Base-by-base conservation (phyloP, 2,329 filamentous ascomycete genomes). In the Ophiocordyceps australis region DNA sequence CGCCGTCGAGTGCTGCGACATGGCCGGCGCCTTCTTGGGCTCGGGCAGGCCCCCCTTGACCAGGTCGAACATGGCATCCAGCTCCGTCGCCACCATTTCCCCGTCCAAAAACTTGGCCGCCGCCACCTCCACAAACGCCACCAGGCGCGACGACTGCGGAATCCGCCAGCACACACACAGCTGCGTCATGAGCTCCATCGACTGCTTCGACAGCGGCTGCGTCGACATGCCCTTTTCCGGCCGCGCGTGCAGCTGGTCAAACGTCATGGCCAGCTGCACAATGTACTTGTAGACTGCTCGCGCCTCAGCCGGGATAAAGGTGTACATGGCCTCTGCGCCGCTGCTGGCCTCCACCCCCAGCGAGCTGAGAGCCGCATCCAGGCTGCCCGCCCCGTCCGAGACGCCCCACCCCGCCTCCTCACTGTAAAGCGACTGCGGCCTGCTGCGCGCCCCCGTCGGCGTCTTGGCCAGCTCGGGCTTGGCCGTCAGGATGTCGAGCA, bases 81-180 rank as follows among this genome's bases (percentile, higher is more conserved):
- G 55, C 25, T 80, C 83, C 38, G 86, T 74, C 9, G 89, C 66
- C 10, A 68, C 65, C 30, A 93, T 71, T 40, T 92, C 78, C 35
- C 80, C 73, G 36, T 92, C 77, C 23, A 82, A 56, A 42, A 83
- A 95, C 46, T 89, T 89, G 39, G 83, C 76, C 14, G 75, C 66
- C 6, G 82, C 66, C 29, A 91, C 78, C 52, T 95, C 89, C 19
- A 95, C 54, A 39, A 93, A 74, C 5, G 86, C 53, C 5, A 92
- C 71, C 26, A 82, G 62, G 23, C 83, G 69, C 4, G 82, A 81
- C 41, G 74, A 82, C 35, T 76, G 73, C 3, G 86, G 83, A 33
- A 98, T 65, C 25, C 89, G 74, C 89, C 89, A 98, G 40, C 85
- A 72, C 33, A 82, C 57, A 31, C 76, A 80, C 30, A 94, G 63